Conservation (phyloP, 1,284 basidiomycete species). For the Boletellus deceptivus region DNA sequence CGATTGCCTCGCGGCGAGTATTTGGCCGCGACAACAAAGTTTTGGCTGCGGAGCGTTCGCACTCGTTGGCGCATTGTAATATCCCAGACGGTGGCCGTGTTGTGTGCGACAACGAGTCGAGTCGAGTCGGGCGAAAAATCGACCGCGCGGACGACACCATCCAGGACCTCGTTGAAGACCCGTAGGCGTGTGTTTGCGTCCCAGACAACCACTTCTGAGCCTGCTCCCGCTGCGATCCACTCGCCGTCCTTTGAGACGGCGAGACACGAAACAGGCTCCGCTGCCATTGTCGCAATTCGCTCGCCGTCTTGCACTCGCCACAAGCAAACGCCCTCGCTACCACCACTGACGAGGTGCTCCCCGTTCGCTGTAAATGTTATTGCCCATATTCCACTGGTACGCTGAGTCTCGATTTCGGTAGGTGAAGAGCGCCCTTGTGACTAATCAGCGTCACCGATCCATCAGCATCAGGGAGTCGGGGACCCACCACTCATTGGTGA, state of each 20-base stretch:
- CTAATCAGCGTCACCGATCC: too few species aligned
- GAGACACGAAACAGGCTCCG: background rate
- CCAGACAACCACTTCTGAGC: too few species aligned
- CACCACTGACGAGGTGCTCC: too few species aligned
- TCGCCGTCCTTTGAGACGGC: background rate
- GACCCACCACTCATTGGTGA: too few species aligned
- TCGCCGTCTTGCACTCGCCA: too few species aligned
- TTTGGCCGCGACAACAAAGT: background rate
- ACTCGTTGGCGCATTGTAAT: background rate
- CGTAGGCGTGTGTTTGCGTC: too few species aligned
- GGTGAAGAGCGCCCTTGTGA: background rate
- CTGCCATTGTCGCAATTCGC: too few species aligned
- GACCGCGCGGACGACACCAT: background rate
- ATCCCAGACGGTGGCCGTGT: background rate
- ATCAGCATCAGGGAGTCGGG: too few species aligned
- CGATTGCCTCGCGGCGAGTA: conserved; percentile 1
- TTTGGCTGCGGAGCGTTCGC: background rate
- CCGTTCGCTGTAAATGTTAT: conserved; percentile 3
- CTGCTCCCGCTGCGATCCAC: too few species aligned
- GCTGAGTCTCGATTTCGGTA: background rate
- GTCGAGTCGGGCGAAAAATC: conserved; percentile 12
- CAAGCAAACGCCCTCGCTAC: background rate
- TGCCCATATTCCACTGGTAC: background rate
- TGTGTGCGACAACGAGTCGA: background rate
- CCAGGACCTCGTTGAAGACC: too few species aligned